Evolutionary conservation across 2,329 filamentous ascomycete species (phyloP).

Genomic region (Hawksworthiomyces lignivorus): DNA sequence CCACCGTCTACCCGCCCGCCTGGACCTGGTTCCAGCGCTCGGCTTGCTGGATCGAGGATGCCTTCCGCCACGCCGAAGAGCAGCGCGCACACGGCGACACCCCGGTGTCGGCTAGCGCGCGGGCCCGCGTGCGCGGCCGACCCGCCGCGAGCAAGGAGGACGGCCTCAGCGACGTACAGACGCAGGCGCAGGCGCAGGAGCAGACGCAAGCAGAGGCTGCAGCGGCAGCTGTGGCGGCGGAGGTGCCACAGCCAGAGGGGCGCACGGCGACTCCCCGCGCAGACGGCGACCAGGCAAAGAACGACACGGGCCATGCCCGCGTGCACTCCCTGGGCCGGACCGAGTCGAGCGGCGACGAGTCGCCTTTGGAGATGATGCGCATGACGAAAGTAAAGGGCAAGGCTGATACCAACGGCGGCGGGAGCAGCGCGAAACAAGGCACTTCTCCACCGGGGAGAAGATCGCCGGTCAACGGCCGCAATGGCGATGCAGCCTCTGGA

Average conservation of each 20-base stretch:
- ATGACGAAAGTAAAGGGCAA: constrained; percentile 34
- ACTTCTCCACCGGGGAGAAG: neutral
- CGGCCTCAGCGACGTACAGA: too few relatives aligned
- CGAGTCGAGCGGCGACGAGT: constrained; percentile 67
- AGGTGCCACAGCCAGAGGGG: neutral
- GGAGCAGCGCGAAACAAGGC: neutral
- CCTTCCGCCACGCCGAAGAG: constrained; percentile 52
- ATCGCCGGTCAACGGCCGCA: too few relatives aligned
- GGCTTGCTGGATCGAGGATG: constrained; percentile 71
- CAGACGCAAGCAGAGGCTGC: neutral
- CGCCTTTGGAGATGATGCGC: constrained; percentile 73
- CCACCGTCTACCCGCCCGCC: constrained; percentile 76
- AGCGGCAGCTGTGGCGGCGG: neutral
- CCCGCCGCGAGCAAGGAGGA: neutral
- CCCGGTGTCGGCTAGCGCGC: too few relatives aligned
- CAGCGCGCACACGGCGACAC: too few relatives aligned
- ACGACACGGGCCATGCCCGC: neutral
- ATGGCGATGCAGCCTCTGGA: too few relatives aligned
- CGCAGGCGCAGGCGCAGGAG: neutral
- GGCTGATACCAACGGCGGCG: constrained; percentile 12
- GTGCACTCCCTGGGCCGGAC: constrained; percentile 19
- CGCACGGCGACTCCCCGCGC: neutral
- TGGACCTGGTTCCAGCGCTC: constrained; percentile 81
- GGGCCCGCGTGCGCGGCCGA: constrained; percentile 9
- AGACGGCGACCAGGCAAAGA: too few relatives aligned